phyloP scores from a whole-genome alignment of 345 rosid genomes.

The Iberis pinnata region DNA sequence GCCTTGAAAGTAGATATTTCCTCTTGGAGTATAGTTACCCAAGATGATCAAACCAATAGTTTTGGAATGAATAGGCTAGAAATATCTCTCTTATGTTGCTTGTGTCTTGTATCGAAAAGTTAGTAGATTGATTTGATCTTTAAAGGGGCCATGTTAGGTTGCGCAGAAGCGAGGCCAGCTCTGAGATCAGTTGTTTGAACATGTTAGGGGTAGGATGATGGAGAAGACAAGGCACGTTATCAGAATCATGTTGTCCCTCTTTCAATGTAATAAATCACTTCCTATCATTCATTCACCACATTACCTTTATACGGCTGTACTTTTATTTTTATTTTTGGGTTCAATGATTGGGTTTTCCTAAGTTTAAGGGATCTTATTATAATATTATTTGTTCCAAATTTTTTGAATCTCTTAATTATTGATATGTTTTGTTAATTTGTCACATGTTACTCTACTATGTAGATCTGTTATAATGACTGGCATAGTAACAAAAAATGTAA shows the following conservation, averaged over 20 bases:
- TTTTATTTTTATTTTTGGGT: neutral
- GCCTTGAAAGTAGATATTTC: too few species aligned
- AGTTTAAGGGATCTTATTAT: slow-evolving; percentile 26
- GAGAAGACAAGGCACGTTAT: slow-evolving; percentile 33
- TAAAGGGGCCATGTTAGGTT: slow-evolving; percentile 29
- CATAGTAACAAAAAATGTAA: neutral
- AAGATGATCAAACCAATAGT: slow-evolving; percentile 1
- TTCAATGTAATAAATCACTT: slow-evolving; percentile 14
- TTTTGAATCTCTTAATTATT: too few species aligned
- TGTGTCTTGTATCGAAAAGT: slow-evolving; percentile 9
- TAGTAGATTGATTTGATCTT: slow-evolving; percentile 23
- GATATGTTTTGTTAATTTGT: neutral
- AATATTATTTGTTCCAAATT: too few species aligned
- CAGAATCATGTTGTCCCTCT: slow-evolving; percentile 31
- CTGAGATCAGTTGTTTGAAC: slow-evolving; percentile 28
- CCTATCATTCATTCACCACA: slow-evolving; percentile 26
- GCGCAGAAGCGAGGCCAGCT: slow-evolving; percentile 33
- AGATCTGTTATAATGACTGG: neutral
- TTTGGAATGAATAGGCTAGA: slow-evolving; percentile 5
- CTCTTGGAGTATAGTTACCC: too few species aligned
- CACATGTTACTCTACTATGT: neutral
- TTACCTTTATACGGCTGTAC: slow-evolving; percentile 28
- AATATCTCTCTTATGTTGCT: slow-evolving; percentile 10
- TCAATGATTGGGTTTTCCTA: slow-evolving; percentile 28
- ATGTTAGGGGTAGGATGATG: slow-evolving; percentile 29